These are phyloP conservation scores for Paramecium octaurelia DNA, from an alignment of 73 alveolate species.

Conservation along the genomic window DNA sequence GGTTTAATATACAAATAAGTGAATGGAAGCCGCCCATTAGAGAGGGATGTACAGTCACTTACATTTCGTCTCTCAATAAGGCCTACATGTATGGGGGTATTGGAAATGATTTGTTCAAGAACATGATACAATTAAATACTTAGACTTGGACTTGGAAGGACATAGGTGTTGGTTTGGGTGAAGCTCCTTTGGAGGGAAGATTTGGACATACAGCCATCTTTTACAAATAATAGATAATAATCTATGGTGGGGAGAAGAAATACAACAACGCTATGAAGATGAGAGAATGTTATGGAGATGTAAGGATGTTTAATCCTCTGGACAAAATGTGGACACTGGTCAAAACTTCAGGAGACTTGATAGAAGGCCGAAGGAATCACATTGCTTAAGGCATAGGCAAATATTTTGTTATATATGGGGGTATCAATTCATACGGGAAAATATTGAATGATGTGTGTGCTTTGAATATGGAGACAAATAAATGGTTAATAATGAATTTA, in stretches of 20 bases:
- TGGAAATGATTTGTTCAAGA: slow-evolving; percentile 56
- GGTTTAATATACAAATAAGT: slow-evolving; percentile 42
- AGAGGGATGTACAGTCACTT: slow-evolving; percentile 57
- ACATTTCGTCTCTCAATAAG: neutral
- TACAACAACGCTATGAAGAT: slow-evolving; percentile 46
- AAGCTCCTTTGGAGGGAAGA: slow-evolving; percentile 52
- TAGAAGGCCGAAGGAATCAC: slow-evolving; percentile 62
- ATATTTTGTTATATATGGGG: slow-evolving; percentile 51
- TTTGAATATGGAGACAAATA: slow-evolving; percentile 45
- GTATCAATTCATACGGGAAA: slow-evolving; percentile 52
- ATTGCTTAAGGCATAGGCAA: slow-evolving; percentile 17
- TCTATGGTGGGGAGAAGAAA: slow-evolving; percentile 62
- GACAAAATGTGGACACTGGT: slow-evolving; percentile 34
- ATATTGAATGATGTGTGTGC: slow-evolving; percentile 37
- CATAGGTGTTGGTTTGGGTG: slow-evolving; percentile 40
- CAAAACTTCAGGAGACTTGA: slow-evolving; percentile 43
- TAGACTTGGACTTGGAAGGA: slow-evolving; percentile 56
- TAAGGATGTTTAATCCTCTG: neutral
- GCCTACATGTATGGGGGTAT: slow-evolving; percentile 58
- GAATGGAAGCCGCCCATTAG: slow-evolving; percentile 61
- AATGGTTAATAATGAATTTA: slow-evolving; percentile 23
- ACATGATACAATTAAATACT: neutral
- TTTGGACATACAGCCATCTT: slow-evolving; percentile 57
- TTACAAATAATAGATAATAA: slow-evolving; percentile 21
- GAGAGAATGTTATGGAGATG: slow-evolving; percentile 57